Conservation (phyloP, 2,329 filamentous ascomycete species). For the Lasiodiplodia theobromae region DNA sequence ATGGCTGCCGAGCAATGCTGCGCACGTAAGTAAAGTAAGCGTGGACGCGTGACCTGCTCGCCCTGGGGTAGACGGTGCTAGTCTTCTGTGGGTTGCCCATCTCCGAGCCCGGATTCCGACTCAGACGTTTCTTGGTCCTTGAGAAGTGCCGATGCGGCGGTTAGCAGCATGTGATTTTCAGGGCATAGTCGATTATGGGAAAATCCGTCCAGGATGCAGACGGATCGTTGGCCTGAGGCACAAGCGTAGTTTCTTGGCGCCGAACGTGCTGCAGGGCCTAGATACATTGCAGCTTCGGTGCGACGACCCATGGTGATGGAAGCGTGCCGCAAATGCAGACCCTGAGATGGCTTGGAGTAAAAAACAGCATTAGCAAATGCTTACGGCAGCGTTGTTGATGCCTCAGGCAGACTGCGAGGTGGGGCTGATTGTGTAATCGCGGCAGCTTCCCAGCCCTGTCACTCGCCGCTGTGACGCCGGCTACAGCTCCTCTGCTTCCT, state of each 20-base stretch:
- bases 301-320: too few species aligned
- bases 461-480: constrained; percentile 6
- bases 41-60: not conserved
- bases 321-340: too few species aligned
- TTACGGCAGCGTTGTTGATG: not conserved
- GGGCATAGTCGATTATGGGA: not conserved
- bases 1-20: not conserved
- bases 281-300: too few species aligned
- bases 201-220: not conserved
- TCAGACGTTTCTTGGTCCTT: not conserved
- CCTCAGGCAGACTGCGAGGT: constrained; percentile 9
- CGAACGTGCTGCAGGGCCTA: too few species aligned
- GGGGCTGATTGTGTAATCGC: constrained; percentile 29
- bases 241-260: too few species aligned
- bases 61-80: not conserved
- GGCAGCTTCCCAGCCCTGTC: constrained; percentile 27
- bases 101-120: not conserved
- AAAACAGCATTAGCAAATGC: too few species aligned
- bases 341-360: too few species aligned
- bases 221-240: not conserved
- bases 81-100: not conserved
- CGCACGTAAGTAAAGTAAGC: not conserved
- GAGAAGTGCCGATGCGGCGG: not conserved
- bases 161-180: constrained; percentile 1
- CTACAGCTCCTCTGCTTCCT: constrained; percentile 3